Evolutionary conservation across 345 rosid species (phyloP).

Genomic region (Populus alba): DNA sequence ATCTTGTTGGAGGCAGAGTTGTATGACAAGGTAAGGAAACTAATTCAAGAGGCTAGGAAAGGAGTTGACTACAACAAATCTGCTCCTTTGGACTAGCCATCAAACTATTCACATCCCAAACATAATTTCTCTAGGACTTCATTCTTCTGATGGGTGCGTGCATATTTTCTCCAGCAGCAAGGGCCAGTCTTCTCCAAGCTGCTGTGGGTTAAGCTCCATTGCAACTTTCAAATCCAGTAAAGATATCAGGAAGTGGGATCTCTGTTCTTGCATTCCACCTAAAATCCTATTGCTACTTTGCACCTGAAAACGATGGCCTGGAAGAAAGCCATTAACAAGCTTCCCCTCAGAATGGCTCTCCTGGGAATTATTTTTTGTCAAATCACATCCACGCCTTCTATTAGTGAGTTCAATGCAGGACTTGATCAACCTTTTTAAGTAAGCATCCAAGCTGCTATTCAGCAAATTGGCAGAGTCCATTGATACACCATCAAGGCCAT

Average conservation of each 20-base stretch:
- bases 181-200: slow-evolving; percentile 53
- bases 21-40: slow-evolving; percentile 1
- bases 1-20: slow-evolving; percentile 9
- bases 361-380: slow-evolving; percentile 11
- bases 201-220: slow-evolving; percentile 49
- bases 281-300: slow-evolving; percentile 4
- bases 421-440: slow-evolving; percentile 42
- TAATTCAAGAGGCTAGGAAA: slow-evolving; percentile 7
- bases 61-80: not conserved
- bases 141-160: slow-evolving; percentile 19
- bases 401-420: slow-evolving; percentile 41
- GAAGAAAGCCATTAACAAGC: slow-evolving; percentile 31
- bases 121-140: slow-evolving; percentile 9
- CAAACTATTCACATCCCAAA: slow-evolving; percentile 5
- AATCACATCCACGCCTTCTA: slow-evolving; percentile 24
- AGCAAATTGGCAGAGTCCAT: slow-evolving; percentile 42
- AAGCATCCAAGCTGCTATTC: slow-evolving; percentile 36
- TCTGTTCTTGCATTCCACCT: slow-evolving; percentile 26
- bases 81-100: slow-evolving; percentile 14
- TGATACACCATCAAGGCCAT: slow-evolving; percentile 44
- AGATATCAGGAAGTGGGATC: slow-evolving; percentile 18
- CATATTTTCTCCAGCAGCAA: slow-evolving; percentile 47
- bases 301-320: slow-evolving; percentile 21
- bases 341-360: slow-evolving; percentile 23
- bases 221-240: slow-evolving; percentile 39